Evolutionary conservation across 352 stramenopile species (phyloP), one percentile per base, ranked within the genome.

Genomic region (Plasmopara halstedii): DNA sequence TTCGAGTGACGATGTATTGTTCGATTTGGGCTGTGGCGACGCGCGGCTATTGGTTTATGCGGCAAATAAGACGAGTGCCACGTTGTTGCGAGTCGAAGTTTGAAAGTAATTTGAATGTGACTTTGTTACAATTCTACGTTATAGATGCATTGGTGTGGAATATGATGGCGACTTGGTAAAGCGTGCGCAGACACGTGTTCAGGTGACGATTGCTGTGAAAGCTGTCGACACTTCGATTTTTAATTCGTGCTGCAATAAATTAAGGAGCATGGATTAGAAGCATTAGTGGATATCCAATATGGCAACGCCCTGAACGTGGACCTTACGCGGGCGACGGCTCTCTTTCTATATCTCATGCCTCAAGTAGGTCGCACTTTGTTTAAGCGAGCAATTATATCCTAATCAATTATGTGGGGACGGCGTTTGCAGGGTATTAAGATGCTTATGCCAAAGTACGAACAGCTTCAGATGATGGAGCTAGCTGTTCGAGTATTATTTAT

Each of bases 321-420:
- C 47, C 62, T 89, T 1, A 72, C 74, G 11, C 18, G 43, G 2
- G 77, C 80, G 2, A 89, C 80, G 1, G 69, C 79, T 7, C 31
- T 92, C 17, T 92, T 92, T 55, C 55, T 92, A 31, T 92, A 92
- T 53, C 71, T 92, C 31, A 77, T 92, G 3, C 80, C 80, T 6
- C 57, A 85, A 65, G 77, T 86, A 22, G 31, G 57, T 29, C 42
- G 27, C 14, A 41, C 37, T 20, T 18, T 8, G n/a, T 33, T 56
- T 59, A 57, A 58, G 56, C 17, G 4, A 14, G 2, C 14, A 32
- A 4, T 45, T 18, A 22, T 25, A 14, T 40, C 44, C 43, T 64
- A 44, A 55, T 11, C 11, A 11, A 10, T 26, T 45, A 35, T 42
- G 0, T 38, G 18, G 19, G 11, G 9, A 31, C 14, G 44, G 15